These are phyloP conservation scores for Purpureocillium takamizusanense DNA, from an alignment of 2,329 filamentous ascomycete species.

Conservation along the genomic window DNA sequence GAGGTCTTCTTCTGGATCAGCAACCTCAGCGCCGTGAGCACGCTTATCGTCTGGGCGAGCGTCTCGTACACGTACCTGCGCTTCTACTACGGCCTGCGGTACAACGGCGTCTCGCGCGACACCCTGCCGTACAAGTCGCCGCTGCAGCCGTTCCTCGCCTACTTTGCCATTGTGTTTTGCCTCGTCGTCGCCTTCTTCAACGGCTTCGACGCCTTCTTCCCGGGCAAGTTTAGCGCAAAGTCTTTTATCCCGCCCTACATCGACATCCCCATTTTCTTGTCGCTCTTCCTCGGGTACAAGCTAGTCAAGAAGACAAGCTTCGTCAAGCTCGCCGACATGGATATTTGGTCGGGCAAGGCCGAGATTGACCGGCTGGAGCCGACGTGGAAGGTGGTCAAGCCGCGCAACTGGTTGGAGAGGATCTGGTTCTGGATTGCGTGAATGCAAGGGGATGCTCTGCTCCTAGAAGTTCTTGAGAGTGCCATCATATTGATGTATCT, in stretches of 20 bases:
- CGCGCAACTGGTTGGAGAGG: constrained; percentile 27
- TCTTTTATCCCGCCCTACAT: constrained; percentile 60
- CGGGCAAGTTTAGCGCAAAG: constrained; percentile 32
- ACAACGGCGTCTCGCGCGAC: constrained; percentile 55
- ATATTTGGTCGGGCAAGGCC: constrained; percentile 30
- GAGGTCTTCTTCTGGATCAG: constrained; percentile 56
- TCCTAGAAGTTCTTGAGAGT: too few species aligned
- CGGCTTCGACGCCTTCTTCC: constrained; percentile 65
- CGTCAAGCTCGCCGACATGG: constrained; percentile 26
- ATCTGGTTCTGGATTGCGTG: constrained; percentile 32
- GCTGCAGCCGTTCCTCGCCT: constrained; percentile 62
- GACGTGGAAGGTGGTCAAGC: constrained; percentile 24
- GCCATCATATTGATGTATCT: too few species aligned
- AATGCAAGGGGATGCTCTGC: not conserved
- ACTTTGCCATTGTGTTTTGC: constrained; percentile 50
- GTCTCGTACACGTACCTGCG: constrained; percentile 61
- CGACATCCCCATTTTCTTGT: constrained; percentile 58
- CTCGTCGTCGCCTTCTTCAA: constrained; percentile 61
- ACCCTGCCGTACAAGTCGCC: constrained; percentile 56
- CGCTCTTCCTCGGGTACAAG: constrained; percentile 57
- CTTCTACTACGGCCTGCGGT: constrained; percentile 57
- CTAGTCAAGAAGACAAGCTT: constrained; percentile 50
- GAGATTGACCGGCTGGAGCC: constrained; percentile 27
- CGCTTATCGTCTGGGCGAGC: constrained; percentile 59
- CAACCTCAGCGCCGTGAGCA: constrained; percentile 56